Percentiles rank a stretch among this genome's conserved stretches.
phyloP scores from a whole-genome alignment of 345 rosid genomes.

The Conringia planisiliqua region DNA sequence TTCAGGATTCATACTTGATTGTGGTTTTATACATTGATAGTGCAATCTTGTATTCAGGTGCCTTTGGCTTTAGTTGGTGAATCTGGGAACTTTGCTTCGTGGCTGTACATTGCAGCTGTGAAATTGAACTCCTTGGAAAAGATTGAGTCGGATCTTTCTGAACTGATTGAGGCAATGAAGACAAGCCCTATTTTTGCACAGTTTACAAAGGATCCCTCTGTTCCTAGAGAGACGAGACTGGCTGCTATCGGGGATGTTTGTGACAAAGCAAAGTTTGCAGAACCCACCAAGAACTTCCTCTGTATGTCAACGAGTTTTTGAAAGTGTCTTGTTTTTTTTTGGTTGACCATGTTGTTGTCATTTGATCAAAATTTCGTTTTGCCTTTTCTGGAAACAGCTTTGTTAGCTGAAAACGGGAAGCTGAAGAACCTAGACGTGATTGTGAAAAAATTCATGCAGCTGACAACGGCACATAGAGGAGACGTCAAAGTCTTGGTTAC shows the following conservation, averaged over 20 bases:
- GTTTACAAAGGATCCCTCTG: conserved; percentile 77
- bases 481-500: conserved; percentile 76
- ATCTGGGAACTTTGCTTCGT: conserved; percentile 86
- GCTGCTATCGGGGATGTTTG: conserved; percentile 62
- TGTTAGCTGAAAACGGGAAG: conserved; percentile 85
- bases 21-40: not conserved
- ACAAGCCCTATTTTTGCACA: conserved; percentile 54
- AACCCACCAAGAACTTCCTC: conserved; percentile 71
- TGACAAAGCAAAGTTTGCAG: conserved; percentile 63
- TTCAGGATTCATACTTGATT: not conserved
- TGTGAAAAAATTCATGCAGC: conserved; percentile 56
- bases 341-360: not conserved
- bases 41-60: conserved; percentile 42
- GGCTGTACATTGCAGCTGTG: conserved; percentile 67
- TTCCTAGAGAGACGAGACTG: conserved; percentile 54
- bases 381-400: conserved; percentile 34
- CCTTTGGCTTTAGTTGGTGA: conserved; percentile 74
- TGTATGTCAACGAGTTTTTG: conserved; percentile 39
- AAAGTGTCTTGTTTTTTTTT: not conserved
- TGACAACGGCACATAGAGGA: conserved; percentile 86
- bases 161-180: conserved; percentile 61
- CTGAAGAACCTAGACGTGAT: conserved; percentile 61
- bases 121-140: conserved; percentile 62
- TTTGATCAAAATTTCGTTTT: not conserved
- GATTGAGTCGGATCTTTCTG: conserved; percentile 71